These are phyloP conservation scores for Neurospora intermedia DNA, from an alignment of 495 filamentous ascomycete genomes.

Conservation along the genomic window DNA sequence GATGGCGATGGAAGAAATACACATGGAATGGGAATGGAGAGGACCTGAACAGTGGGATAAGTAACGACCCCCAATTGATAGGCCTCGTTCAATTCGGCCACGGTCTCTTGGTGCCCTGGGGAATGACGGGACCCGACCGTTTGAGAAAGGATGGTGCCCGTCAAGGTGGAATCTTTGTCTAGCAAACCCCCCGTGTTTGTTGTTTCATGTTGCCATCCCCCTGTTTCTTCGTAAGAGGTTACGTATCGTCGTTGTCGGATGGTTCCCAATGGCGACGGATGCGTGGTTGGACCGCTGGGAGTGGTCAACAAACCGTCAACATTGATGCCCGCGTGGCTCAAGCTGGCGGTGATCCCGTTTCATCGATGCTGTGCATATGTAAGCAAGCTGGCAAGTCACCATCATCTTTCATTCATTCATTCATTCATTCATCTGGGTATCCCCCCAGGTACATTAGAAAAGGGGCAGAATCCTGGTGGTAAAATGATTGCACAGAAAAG, in stretches of 20 bases:
- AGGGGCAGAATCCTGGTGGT: background rate
- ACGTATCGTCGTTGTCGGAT: background rate
- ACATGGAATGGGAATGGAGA: background rate
- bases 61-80: background rate
- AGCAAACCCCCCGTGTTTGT: constrained; percentile 2
- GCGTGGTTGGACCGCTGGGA: background rate
- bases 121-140: background rate
- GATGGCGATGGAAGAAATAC: background rate
- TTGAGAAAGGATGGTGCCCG: background rate
- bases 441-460: background rate
- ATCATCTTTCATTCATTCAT: background rate
- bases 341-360: background rate
- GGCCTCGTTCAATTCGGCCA: background rate
- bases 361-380: background rate
- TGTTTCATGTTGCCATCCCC: constrained; percentile 3
- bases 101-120: background rate
- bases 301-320: background rate
- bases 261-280: background rate
- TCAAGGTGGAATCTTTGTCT: constrained; percentile 1
- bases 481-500: background rate
- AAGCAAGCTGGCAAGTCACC: background rate
- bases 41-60: background rate
- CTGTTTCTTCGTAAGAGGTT: background rate
- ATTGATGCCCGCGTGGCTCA: background rate
- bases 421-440: background rate